Evolutionary conservation across 2,329 filamentous ascomycete species (phyloP).

Genomic region (Polytolypa hystricis): DNA sequence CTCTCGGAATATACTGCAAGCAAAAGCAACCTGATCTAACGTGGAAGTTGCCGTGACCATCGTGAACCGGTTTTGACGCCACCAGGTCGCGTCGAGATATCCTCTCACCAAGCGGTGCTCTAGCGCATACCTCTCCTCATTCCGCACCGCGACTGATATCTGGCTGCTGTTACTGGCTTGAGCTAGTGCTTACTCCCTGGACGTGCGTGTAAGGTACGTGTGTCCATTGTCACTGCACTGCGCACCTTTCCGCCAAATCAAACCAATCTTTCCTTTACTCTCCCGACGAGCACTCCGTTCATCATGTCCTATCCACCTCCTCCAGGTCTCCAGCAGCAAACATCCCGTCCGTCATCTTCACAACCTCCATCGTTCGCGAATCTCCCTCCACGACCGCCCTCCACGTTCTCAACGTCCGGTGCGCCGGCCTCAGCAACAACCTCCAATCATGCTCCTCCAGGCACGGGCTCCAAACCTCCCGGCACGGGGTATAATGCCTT

Average conservation of each 20-base stretch:
- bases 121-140: no score
- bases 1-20: no score
- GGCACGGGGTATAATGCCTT: conserved; percentile 34
- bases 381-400: conserved; percentile 67
- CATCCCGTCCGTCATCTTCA: conserved; percentile 30
- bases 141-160: no score
- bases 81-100: no score
- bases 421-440: conserved; percentile 16
- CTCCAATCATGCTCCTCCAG: conserved; percentile 18
- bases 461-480: conserved; percentile 28
- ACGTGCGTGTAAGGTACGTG: conserved; percentile 14
- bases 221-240: conserved; percentile 11
- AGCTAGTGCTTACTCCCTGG: conserved; percentile 8
- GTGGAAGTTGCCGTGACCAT: no score
- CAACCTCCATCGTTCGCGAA: conserved; percentile 41
- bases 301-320: conserved; percentile 76
- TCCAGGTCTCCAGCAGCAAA: conserved; percentile 55
- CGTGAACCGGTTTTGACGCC: no score
- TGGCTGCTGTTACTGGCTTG: no score
- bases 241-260: conserved; percentile 7
- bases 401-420: conserved; percentile 27
- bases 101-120: no score
- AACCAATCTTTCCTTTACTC: conserved; percentile 9
- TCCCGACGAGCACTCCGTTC: conserved; percentile 35
- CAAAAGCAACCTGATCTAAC: no score